Evolutionary conservation across 305 asterid species (phyloP).

Genomic region (Plantago coronopus): DNA sequence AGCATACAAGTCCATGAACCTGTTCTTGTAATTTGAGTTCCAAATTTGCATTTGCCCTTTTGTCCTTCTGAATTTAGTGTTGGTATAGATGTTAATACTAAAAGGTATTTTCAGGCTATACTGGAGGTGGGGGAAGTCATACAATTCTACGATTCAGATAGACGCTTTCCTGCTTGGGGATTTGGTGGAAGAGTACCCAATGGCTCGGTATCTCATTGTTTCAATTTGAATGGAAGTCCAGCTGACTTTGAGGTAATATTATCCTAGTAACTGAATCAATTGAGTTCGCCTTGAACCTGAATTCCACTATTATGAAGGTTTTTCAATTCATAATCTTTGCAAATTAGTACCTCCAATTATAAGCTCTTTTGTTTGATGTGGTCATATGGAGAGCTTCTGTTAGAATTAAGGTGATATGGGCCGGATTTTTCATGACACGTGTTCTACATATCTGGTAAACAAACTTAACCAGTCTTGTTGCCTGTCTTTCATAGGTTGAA

Average conservation of each 20-base stretch:
- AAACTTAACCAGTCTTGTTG: no score
- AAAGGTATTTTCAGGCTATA: conserved; percentile 50
- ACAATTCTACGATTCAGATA: conserved; percentile 83
- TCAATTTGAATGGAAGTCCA: conserved; percentile 65
- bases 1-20: no score
- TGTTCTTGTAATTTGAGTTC: no score
- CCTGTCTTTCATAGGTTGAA: conserved; percentile 37
- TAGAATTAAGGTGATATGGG: no score
- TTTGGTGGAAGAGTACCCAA: conserved; percentile 56
- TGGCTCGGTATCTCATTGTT: conserved; percentile 68
- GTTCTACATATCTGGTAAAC: no score
- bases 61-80: background rate
- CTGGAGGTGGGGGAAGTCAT: conserved; percentile 79
- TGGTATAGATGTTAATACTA: conserved; percentile 7
- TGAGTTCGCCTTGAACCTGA: background rate
- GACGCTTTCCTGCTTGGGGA: conserved; percentile 83
- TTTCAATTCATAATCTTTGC: background rate
- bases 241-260: conserved; percentile 46
- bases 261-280: background rate
- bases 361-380: background rate
- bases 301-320: background rate
- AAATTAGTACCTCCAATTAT: background rate
- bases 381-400: no score
- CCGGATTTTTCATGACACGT: no score
- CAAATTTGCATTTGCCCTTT: background rate